These are phyloP conservation scores for Fusarium gaditjirri DNA, from an alignment of 2,329 filamentous ascomycete species.

Conservation along the genomic window DNA sequence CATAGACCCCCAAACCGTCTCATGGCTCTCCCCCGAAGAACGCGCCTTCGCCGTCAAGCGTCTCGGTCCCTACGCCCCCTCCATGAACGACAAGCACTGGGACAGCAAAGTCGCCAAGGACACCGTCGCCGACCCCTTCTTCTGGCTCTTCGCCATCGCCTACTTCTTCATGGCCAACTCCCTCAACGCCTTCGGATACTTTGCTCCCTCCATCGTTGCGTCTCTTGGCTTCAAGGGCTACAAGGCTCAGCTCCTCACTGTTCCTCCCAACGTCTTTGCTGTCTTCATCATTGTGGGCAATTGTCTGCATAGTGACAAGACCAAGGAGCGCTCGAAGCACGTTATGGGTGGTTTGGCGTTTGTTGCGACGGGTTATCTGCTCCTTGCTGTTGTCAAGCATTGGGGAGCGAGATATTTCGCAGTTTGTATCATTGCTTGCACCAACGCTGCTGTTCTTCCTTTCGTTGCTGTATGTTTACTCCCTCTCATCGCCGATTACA, in stretches of 20 bases:
- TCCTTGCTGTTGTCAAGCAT: slow-evolving; percentile 46
- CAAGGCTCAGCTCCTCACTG: slow-evolving; percentile 50
- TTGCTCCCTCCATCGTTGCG: slow-evolving; percentile 50
- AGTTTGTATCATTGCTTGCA: slow-evolving; percentile 49
- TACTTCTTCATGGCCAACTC: slow-evolving; percentile 50
- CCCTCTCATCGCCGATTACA: accelerated
- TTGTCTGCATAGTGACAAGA: slow-evolving; percentile 48
- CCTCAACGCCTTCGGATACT: slow-evolving; percentile 51
- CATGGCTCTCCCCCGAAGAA: slow-evolving; percentile 49
- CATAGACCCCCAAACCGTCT: slow-evolving; percentile 47
- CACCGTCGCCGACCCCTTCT: slow-evolving; percentile 48
- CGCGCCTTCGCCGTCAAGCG: slow-evolving; percentile 50
- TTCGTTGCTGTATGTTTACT: slow-evolving; percentile 47
- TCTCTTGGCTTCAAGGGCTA: slow-evolving; percentile 49
- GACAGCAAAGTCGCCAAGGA: slow-evolving; percentile 46
- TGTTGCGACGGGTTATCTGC: slow-evolving; percentile 45
- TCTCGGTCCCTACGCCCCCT: slow-evolving; percentile 48
- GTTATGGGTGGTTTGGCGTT: slow-evolving; percentile 45
- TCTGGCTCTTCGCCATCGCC: slow-evolving; percentile 48
- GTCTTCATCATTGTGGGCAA: slow-evolving; percentile 49
- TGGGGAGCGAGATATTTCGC: slow-evolving; percentile 48
- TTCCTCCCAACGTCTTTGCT: slow-evolving; percentile 52
- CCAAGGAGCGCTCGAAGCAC: slow-evolving; percentile 48
- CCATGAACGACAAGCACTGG: slow-evolving; percentile 51
- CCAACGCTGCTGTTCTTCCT: slow-evolving; percentile 48